A percentile compares a stretch with the other conserved stretches of the same genome.
These are phyloP conservation scores for Pelargonium australe DNA, from an alignment of 441 rosid genomes.

Conservation along the genomic window DNA sequence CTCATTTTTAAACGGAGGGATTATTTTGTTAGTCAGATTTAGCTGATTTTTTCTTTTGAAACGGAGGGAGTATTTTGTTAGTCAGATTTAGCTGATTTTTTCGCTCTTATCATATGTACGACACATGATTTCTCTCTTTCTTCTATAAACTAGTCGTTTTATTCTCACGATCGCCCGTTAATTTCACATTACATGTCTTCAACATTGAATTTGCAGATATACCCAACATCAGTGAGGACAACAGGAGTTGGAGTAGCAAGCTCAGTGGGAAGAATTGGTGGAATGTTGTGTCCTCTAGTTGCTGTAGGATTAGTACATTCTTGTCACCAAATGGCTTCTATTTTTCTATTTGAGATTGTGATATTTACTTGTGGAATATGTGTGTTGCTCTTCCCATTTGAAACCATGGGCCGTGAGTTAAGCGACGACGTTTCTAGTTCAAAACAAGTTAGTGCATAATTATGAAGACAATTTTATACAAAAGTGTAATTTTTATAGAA, in stretches of 20 bases:
- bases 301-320: constrained; percentile 78
- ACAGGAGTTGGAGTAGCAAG: constrained; percentile 85
- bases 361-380: constrained; percentile 55
- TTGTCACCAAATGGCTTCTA: constrained; percentile 60
- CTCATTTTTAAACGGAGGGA: too few relatives aligned
- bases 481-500: too few relatives aligned
- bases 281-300: constrained; percentile 74
- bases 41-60: too few relatives aligned
- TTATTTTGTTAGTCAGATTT: too few relatives aligned
- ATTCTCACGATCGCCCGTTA: neutral
- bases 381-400: constrained; percentile 60
- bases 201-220: constrained; percentile 33
- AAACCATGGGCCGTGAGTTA: constrained; percentile 71
- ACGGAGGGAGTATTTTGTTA: too few relatives aligned
- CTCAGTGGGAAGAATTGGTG: constrained; percentile 86
- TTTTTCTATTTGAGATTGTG: constrained; percentile 55
- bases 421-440: constrained; percentile 40
- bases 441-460: constrained; percentile 7
- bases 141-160: neutral
- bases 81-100: too few relatives aligned
- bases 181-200: too few relatives aligned
- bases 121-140: neutral
- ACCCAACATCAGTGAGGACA: constrained; percentile 79
- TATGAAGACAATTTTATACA: too few relatives aligned
- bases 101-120: too few relatives aligned